Evolutionary conservation across 192 early-diverging fungal species (phyloP).

Genomic region (Coemansia sp.): DNA sequence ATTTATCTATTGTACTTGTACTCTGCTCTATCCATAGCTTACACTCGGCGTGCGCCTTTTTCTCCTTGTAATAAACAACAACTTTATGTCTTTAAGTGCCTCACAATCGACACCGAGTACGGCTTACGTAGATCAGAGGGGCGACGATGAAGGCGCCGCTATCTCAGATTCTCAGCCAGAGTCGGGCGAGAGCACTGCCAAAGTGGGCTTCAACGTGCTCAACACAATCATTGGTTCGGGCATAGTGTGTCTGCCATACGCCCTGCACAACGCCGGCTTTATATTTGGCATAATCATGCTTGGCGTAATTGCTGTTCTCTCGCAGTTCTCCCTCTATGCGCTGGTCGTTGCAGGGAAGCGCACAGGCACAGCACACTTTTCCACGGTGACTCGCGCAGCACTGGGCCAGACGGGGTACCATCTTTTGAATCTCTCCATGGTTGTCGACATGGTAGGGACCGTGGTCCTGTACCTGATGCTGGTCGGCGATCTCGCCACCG

Average conservation of each 20-base stretch:
- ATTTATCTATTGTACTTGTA: background rate
- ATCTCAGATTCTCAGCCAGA: background rate
- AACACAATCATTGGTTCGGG: slow-evolving; percentile 67
- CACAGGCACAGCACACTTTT: slow-evolving; percentile 54
- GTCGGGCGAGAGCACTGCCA: slow-evolving; percentile 5
- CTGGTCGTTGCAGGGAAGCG: slow-evolving; percentile 55
- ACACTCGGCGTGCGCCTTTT: no score
- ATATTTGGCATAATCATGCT: slow-evolving; percentile 52
- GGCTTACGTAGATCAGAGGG: no score
- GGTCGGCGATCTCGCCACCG: slow-evolving; percentile 19
- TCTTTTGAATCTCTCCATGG: slow-evolving; percentile 53
- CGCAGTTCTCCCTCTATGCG: slow-evolving; percentile 54
- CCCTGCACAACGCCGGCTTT: slow-evolving; percentile 59
- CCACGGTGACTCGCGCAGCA: slow-evolving; percentile 47
- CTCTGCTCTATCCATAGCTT: background rate
- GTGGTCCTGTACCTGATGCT: slow-evolving; percentile 38
- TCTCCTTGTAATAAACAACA: no score
- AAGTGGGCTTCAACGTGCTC: slow-evolving; percentile 56
- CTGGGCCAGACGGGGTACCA: slow-evolving; percentile 57
- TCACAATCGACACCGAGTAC: no score
- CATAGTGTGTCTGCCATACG: slow-evolving; percentile 61
- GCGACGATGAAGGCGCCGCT: no score
- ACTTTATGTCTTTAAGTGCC: no score
- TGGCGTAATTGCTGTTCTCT: slow-evolving; percentile 48
- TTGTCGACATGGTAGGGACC: slow-evolving; percentile 56